A percentile compares a stretch with the other conserved stretches of the same genome.
phyloP scores from a whole-genome alignment of 768 basidiomycete species.

The Mycena vitilis region DNA sequence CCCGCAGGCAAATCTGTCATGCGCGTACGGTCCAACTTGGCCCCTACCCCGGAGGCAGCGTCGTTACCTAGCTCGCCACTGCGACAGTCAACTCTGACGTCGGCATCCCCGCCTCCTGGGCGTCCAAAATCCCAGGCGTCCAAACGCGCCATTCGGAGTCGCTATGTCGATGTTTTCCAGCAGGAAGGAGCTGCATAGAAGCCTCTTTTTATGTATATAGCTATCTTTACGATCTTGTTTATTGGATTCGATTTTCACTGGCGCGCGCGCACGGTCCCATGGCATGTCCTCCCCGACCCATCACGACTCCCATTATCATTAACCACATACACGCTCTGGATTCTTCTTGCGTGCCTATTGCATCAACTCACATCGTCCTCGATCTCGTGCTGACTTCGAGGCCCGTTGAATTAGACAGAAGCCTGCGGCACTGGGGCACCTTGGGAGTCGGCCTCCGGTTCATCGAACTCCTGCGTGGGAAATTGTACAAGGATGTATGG shows the following conservation, averaged over 20 bases:
- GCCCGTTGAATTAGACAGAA: too few relatives aligned
- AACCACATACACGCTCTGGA: too few relatives aligned
- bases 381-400: too few relatives aligned
- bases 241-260: slow-evolving; percentile 6
- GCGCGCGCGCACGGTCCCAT: too few relatives aligned
- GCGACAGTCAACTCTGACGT: slow-evolving; percentile 51
- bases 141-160: slow-evolving; percentile 82
- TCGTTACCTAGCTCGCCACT: slow-evolving; percentile 56
- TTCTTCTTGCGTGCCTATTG: too few relatives aligned
- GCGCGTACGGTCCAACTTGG: slow-evolving; percentile 75
- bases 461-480: too few relatives aligned
- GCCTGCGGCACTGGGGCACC: too few relatives aligned
- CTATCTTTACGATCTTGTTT: slow-evolving; percentile 19
- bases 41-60: slow-evolving; percentile 62
- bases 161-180: slow-evolving; percentile 94
- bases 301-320: too few relatives aligned
- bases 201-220: slow-evolving; percentile 18
- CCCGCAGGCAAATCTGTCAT: slow-evolving; percentile 63
- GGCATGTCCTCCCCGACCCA: too few relatives aligned
- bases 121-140: slow-evolving; percentile 69
- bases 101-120: slow-evolving; percentile 61
- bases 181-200: slow-evolving; percentile 48
- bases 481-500: too few relatives aligned
- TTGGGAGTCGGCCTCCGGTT: too few relatives aligned
- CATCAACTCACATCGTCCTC: too few relatives aligned